Evolutionary conservation across 2,329 filamentous ascomycete genomes (phyloP).

Genomic region (Pestalotiopsis sp.): DNA sequence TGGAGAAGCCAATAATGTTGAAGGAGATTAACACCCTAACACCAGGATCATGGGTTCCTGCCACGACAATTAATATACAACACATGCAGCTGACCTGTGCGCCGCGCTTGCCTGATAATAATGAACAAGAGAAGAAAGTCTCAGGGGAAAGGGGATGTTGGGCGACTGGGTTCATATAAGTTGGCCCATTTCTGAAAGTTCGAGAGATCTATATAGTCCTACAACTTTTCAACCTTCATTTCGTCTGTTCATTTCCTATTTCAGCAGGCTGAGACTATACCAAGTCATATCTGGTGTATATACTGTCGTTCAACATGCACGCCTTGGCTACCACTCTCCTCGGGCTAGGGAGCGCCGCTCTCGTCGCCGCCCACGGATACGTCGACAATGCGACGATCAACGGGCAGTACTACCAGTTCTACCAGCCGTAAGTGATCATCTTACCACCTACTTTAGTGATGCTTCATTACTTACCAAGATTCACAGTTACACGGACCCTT

Average conservation of each 20-base stretch:
- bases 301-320: neutral
- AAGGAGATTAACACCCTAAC: neutral
- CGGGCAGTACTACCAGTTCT: constrained; percentile 40
- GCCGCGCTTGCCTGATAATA: neutral
- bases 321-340: constrained; percentile 29
- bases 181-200: neutral
- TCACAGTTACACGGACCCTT: constrained; percentile 40
- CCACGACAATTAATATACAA: constrained; percentile 5
- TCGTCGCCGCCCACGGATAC: constrained; percentile 52
- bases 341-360: constrained; percentile 33
- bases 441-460: too few species aligned
- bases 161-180: neutral
- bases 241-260: neutral
- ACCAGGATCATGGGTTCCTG: neutral
- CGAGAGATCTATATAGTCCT: too few species aligned
- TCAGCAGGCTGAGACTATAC: neutral
- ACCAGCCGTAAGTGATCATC: constrained; percentile 32
- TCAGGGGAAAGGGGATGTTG: neutral
- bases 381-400: constrained; percentile 49
- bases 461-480: too few species aligned
- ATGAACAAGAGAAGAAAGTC: neutral
- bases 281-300: neutral
- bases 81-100: neutral
- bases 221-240: neutral
- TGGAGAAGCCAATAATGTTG: constrained; percentile 2